Conservation (phyloP, 371 early-diverging fungal species). For the Mucor velutinosus region DNA sequence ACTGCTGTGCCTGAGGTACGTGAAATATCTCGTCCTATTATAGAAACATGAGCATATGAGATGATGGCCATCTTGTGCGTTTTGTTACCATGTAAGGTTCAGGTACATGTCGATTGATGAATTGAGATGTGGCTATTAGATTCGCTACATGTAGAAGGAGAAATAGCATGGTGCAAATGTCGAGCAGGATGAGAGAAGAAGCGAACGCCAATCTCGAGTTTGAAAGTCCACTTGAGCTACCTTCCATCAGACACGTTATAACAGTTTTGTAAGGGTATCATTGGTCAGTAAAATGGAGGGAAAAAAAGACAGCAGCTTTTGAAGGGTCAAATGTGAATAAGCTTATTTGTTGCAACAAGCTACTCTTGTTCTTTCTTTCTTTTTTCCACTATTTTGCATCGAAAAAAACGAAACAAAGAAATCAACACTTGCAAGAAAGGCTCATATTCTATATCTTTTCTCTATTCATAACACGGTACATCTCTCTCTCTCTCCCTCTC, state of each 20-base stretch:
- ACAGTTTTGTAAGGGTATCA: neutral
- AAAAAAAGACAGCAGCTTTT: neutral
- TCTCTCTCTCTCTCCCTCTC: conserved; percentile 8
- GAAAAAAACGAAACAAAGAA: conserved; percentile 2
- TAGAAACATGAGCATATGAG: neutral
- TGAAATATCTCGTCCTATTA: conserved; percentile 94
- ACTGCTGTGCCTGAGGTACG: conserved; percentile 86
- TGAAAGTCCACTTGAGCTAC: neutral
- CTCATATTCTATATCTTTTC: neutral
- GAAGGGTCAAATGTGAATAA: neutral
- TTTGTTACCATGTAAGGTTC: conserved; percentile 63
- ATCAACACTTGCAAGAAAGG: neutral
- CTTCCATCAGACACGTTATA: conserved; percentile 6
- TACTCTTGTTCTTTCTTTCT: neutral
- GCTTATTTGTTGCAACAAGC: no score
- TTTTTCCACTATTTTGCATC: neutral
- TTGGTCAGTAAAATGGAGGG: neutral
- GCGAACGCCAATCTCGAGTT: neutral
- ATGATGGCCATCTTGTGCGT: neutral
- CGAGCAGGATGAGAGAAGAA: no score
- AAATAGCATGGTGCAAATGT: neutral
- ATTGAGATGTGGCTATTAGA: neutral
- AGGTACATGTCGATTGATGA: conserved; percentile 43
- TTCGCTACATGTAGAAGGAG: neutral
- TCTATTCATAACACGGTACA: conserved; percentile 15